These are phyloP conservation scores for Mucor ambiguus DNA, from an alignment of 371 early-diverging fungal genomes.

Conservation along the genomic window DNA sequence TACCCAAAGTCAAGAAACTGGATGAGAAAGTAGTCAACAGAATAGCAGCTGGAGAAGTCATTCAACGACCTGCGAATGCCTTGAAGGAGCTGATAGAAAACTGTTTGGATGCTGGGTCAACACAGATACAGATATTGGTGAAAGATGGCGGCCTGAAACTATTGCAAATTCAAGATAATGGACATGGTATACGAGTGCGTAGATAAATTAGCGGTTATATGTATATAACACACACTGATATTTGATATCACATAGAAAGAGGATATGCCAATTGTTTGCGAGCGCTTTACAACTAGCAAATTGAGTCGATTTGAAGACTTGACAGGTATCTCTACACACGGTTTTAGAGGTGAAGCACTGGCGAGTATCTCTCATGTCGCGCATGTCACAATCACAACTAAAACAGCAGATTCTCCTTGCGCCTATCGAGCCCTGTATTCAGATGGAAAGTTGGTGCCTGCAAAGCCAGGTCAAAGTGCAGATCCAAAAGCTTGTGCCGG, in stretches of 20 bases:
- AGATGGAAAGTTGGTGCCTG: constrained; percentile 81
- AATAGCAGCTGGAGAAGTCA: constrained; percentile 97
- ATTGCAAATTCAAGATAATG: constrained; percentile 97
- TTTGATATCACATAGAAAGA: constrained; percentile 43
- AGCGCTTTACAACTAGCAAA: constrained; percentile 97
- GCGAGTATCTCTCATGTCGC: constrained; percentile 96
- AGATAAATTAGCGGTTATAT: background rate
- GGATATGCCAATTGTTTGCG: constrained; percentile 89
- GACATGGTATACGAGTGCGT: constrained; percentile 87
- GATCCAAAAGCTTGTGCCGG: constrained; percentile 93
- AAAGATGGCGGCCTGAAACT: constrained; percentile 91
- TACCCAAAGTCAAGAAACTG: constrained; percentile 62
- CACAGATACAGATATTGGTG: constrained; percentile 77
- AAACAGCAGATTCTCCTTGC: constrained; percentile 76
- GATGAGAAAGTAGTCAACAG: constrained; percentile 87
- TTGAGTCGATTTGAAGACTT: constrained; percentile 88
- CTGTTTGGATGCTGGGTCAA: constrained; percentile 93
- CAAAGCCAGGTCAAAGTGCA: constrained; percentile 66
- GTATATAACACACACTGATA: background rate
- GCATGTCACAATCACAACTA: constrained; percentile 89
- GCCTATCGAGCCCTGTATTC: constrained; percentile 88
- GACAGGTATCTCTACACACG: constrained; percentile 85
- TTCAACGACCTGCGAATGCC: constrained; percentile 93
- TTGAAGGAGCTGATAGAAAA: constrained; percentile 99
- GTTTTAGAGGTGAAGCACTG: constrained; percentile 99